Conservation (phyloP, 805 yeast genomes). For the Tetrapisispora pingtungensis region DNA sequence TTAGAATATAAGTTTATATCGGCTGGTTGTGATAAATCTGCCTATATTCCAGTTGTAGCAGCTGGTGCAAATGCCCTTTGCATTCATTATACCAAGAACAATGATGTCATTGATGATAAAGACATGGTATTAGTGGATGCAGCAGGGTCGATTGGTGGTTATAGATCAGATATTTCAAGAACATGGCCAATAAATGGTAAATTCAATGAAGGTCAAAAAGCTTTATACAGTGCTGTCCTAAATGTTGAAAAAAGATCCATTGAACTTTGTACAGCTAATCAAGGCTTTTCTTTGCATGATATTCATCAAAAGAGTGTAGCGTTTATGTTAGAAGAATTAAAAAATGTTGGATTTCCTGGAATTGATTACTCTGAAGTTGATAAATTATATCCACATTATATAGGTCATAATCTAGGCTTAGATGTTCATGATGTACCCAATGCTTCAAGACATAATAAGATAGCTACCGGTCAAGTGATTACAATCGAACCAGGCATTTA, state of each 20-base stretch:
- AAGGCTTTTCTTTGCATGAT: constrained; percentile 53
- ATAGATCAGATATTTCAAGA: constrained; percentile 90
- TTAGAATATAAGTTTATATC: constrained; percentile 72
- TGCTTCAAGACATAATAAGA: constrained; percentile 42
- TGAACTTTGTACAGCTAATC: constrained; percentile 46
- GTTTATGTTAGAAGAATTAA: constrained; percentile 51
- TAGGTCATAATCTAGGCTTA: constrained; percentile 91
- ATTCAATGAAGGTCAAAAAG: constrained; percentile 71
- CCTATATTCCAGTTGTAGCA: constrained; percentile 94
- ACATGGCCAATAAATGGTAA: constrained; percentile 85
- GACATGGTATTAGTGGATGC: constrained; percentile 92
- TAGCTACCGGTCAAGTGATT: constrained; percentile 67
- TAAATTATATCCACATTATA: constrained; percentile 76
- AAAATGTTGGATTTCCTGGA: constrained; percentile 57
- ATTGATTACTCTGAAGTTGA: constrained; percentile 45
- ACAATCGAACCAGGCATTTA: constrained; percentile 96
- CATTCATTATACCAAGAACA: constrained; percentile 90
- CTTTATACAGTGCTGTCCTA: constrained; percentile 79
- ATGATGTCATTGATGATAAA: constrained; percentile 63
- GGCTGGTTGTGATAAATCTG: constrained; percentile 84
- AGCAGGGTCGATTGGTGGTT: constrained; percentile 88
- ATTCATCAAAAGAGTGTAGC: constrained; percentile 62
- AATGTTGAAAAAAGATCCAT: constrained; percentile 76
- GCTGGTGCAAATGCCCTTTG: constrained; percentile 84
- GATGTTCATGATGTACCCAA: constrained; percentile 81